Conservation (phyloP, 2,329 filamentous ascomycete species). For the Botrytis galanthina region DNA sequence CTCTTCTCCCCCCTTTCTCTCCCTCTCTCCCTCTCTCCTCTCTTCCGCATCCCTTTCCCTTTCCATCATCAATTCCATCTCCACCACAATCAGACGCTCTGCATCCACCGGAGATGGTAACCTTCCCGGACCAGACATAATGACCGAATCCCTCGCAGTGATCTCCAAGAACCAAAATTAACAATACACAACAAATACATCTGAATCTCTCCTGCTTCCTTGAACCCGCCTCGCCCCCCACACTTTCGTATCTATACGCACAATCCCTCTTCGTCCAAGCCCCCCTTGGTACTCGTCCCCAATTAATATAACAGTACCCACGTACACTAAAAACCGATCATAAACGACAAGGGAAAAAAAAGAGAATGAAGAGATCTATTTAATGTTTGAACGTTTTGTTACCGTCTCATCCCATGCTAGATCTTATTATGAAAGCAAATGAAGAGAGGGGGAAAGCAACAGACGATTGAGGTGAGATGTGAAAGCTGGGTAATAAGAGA, state of each 20-base stretch:
- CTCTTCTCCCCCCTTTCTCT: no score
- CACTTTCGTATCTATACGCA: not conserved
- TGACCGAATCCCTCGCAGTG: fast-evolving
- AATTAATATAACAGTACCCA: not conserved
- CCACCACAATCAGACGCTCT: fast-evolving
- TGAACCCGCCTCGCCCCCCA: not conserved
- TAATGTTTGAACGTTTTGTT: not conserved
- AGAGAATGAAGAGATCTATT: not conserved
- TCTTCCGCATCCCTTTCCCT: not conserved
- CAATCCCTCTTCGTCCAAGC: not conserved
- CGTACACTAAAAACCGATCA: not conserved
- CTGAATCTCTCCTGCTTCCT: not conserved
- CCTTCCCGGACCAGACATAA: not conserved
- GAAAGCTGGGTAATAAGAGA: not conserved
- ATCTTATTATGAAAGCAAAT: not conserved
- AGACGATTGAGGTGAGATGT: not conserved
- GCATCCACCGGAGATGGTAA: not conserved
- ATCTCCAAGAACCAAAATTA: not conserved
- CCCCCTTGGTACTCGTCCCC: not conserved
- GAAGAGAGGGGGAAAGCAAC: not conserved
- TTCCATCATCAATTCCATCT: not conserved
- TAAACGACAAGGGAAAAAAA: not conserved
- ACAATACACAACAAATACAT: not conserved
- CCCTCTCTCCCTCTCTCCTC: not conserved
- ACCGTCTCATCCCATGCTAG: not conserved